Evolutionary conservation across 2,329 filamentous ascomycete species (phyloP).

Genomic region (Clonostachys rosea): DNA sequence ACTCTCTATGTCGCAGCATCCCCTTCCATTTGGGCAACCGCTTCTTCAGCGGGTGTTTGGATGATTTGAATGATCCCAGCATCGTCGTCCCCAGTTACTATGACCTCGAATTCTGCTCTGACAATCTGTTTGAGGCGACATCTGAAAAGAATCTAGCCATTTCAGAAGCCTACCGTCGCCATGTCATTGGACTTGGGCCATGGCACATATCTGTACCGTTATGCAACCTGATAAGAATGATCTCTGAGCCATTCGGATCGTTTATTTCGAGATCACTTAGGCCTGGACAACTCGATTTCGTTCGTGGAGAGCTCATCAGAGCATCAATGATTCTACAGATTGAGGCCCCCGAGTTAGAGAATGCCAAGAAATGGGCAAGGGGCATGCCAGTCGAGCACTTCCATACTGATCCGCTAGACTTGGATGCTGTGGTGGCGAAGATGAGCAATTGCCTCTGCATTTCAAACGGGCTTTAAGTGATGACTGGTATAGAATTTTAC

Average conservation of each 20-base stretch:
- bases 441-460: no score
- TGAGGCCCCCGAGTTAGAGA: no score
- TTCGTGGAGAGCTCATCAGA: no score
- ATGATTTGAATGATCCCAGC: conserved; percentile 5
- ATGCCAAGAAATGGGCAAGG: no score
- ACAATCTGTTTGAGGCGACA: neutral
- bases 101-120: neutral
- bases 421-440: no score
- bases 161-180: conserved; percentile 5
- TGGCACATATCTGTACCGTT: conserved; percentile 7
- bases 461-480: no score
- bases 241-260: neutral
- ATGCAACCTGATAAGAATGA: conserved; percentile 5
- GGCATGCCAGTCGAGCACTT: no score
- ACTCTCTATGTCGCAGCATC: conserved; percentile 7
- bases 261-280: no score
- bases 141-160: conserved; percentile 3
- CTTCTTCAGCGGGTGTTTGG: conserved; percentile 5
- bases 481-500: no score
- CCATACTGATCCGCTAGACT: no score
- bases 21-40: conserved; percentile 10
- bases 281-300: no score
- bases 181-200: conserved; percentile 8
- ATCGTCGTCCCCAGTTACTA: conserved; percentile 8
- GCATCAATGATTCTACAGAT: no score